Conservation (phyloP, 2,329 filamentous ascomycete genomes). For the Colletotrichum spinosum region DNA sequence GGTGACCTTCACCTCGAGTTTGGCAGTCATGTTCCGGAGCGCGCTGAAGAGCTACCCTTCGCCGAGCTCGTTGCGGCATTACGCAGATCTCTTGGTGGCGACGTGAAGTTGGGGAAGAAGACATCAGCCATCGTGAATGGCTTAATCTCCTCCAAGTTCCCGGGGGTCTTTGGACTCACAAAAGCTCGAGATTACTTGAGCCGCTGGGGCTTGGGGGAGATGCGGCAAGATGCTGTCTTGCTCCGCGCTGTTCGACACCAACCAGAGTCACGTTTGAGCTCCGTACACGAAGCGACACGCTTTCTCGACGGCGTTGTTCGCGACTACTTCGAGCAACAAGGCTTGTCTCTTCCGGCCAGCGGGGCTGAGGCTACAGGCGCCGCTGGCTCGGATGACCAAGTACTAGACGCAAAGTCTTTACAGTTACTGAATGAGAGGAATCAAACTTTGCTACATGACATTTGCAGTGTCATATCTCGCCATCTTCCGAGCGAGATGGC, state of each 20-base stretch:
- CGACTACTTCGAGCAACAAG: conserved; percentile 6
- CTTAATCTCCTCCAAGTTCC: conserved; percentile 98
- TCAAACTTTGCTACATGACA: neutral
- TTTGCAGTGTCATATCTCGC: conserved; percentile 7
- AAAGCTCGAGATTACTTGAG: conserved; percentile 91
- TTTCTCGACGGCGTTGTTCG: neutral
- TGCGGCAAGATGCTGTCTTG: conserved; percentile 90
- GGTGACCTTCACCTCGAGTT: conserved; percentile 98
- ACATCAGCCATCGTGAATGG: conserved; percentile 91
- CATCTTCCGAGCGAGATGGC: conserved; percentile 58
- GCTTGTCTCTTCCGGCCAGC: neutral
- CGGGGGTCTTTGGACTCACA: conserved; percentile 98
- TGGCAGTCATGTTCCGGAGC: conserved; percentile 89
- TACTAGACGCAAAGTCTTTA: conserved; percentile 86
- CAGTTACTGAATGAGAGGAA: conserved; percentile 68
- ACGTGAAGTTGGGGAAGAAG: conserved; percentile 96
- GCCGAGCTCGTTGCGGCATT: conserved; percentile 70
- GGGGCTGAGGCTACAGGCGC: neutral
- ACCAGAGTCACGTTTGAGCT: conserved; percentile 63
- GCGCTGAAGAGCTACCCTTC: conserved; percentile 95
- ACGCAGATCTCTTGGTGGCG: conserved; percentile 72
- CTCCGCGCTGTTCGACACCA: conserved; percentile 92
- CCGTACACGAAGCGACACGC: neutral
- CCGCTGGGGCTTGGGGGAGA: conserved; percentile 86
- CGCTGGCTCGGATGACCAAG: conserved; percentile 83